Conservation (phyloP, 176 grass and related monocot genomes). For the Calamus simplicifolius region DNA sequence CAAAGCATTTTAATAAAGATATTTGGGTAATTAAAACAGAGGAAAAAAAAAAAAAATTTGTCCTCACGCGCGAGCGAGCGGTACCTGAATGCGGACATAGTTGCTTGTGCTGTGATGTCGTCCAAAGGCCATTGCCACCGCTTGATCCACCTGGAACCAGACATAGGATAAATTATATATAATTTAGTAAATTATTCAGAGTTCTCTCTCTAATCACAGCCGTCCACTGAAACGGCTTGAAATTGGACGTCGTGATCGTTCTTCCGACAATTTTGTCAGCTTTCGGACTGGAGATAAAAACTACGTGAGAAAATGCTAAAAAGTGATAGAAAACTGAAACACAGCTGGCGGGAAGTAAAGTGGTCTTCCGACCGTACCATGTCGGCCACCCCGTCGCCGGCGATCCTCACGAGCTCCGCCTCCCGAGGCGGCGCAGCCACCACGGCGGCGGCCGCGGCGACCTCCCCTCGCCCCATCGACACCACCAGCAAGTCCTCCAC, state of each 20-base stretch:
- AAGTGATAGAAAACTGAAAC: neutral
- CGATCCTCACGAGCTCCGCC: slow-evolving; percentile 59
- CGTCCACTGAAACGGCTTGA: neutral
- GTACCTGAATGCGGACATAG: slow-evolving; percentile 86
- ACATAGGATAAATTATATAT: no score
- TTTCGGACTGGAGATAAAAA: no score
- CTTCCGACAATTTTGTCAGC: no score
- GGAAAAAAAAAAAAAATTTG: neutral
- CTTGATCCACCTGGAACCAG: slow-evolving; percentile 69
- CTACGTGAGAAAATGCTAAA: neutral
- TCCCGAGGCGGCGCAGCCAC: slow-evolving; percentile 8
- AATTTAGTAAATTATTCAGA: no score
- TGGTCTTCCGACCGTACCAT: slow-evolving; percentile 32
- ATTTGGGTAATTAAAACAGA: neutral
- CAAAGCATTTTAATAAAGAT: no score
- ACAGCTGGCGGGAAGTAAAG: neutral
- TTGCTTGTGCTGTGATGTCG: slow-evolving; percentile 71
- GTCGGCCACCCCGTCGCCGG: slow-evolving; percentile 70
- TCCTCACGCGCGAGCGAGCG: no score
- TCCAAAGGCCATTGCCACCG: slow-evolving; percentile 95
- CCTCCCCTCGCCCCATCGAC: slow-evolving; percentile 42
- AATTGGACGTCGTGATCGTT: neutral
- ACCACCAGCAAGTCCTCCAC: slow-evolving; percentile 77
- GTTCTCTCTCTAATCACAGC: no score
- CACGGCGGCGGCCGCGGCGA: slow-evolving; percentile 7